phyloP scores from a whole-genome alignment of 139 green algal genomes.

The Volvox reticuliferus region DNA sequence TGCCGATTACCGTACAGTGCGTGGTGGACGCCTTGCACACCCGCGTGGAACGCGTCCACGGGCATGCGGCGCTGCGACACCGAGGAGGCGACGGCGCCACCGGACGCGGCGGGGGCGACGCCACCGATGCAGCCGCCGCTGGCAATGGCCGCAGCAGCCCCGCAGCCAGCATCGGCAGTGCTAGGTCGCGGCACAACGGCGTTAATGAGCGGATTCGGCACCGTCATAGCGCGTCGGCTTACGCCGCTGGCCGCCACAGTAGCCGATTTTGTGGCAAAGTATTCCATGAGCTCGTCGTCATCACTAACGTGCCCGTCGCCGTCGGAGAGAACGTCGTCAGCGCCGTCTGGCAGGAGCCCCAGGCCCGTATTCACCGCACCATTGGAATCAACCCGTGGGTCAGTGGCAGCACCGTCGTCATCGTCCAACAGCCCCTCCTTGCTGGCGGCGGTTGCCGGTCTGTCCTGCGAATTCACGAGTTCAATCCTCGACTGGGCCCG shows the following conservation, averaged over 20 bases:
- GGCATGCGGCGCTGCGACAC: background rate
- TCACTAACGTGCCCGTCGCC: slow-evolving; percentile 13
- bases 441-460: background rate
- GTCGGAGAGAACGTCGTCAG: background rate
- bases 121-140: background rate
- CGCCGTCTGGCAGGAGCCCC: slow-evolving; percentile 8
- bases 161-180: background rate
- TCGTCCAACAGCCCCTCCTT: background rate
- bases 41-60: background rate
- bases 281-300: slow-evolving; percentile 38
- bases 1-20: slow-evolving; percentile 8
- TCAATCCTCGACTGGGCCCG: background rate
- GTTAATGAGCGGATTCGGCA: background rate
- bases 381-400: background rate
- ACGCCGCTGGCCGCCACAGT: background rate
- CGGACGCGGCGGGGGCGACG: background rate
- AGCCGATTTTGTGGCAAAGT: slow-evolving; percentile 13
- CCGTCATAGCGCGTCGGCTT: background rate
- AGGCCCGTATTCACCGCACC: background rate
- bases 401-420: background rate
- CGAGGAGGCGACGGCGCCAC: background rate
- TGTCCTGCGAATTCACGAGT: background rate
- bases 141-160: background rate
- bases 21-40: background rate
- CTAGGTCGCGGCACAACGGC: background rate